Evolutionary conservation across 192 early-diverging fungal species (phyloP), one percentile per base, ranked within the genome.

Genomic region (Backusella psychrophila): DNA sequence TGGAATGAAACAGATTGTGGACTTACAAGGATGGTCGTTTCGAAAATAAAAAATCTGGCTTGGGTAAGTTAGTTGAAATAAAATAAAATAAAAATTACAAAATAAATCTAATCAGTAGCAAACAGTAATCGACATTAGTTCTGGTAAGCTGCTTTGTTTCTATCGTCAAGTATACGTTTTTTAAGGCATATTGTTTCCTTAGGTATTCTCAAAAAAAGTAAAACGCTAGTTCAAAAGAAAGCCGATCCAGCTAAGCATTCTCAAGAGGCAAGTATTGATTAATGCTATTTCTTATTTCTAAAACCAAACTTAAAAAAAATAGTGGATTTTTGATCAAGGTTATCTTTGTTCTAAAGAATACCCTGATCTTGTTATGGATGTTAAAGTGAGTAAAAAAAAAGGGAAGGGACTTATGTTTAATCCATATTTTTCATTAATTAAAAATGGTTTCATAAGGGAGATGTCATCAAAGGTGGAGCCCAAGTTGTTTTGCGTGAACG

Each of bases 41-140:
- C 44, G 52, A 72, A 39, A 82, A 82, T 71, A 82, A 78, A 52
- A 78, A 78, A 34, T 82, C 81, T 23, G 71, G 66, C 29, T 71
- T 72, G 26, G 81, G 81, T 82, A 76, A 59, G 53, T 21, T 23
- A 5, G 3, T 59, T 11, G n/a, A 26, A 59, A 59, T 23, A 59
- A 26, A 59, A 53, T 5, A 9, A 59, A 59, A 26, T 33, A 33
- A 6, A 26, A 6, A 12, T 59, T 11, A 0, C 8, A 26, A 21
- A 23, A 23, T 59, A 23, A 78, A 41, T 56, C 59, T 65, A 36
- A 39, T 66, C 23, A 17, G 12, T 31, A 46, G 11, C 7, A 38
- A n/a, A 35, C 69, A 78, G 76, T 76, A 23, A 26, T 76, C 71
- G 77, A 76, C 33, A 49, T 81, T 34, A 38, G 72, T 12, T 39